Evolutionary conservation across 2,329 filamentous ascomycete species (phyloP).

Genomic region (Arachnomyces sp.): DNA sequence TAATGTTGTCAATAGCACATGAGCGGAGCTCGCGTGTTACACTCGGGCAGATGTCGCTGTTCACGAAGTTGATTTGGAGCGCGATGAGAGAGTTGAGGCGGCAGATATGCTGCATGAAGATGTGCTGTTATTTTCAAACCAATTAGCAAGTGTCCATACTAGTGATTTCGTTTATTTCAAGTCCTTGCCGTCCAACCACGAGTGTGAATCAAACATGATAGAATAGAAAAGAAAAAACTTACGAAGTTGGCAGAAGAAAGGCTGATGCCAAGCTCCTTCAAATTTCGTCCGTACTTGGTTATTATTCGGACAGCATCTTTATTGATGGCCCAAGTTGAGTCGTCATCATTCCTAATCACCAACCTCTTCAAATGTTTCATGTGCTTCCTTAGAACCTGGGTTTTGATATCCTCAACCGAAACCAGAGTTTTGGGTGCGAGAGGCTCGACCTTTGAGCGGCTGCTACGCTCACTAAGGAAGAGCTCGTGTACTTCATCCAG

Average conservation of each 20-base stretch:
- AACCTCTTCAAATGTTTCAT: conserved; percentile 46
- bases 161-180: no score
- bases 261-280: conserved; percentile 17
- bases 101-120: conserved; percentile 15
- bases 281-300: conserved; percentile 9
- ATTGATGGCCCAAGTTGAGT: conserved; percentile 45
- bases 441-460: conserved; percentile 44
- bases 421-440: conserved; percentile 44
- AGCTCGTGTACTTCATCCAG: conserved; percentile 50
- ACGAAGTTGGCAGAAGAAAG: conserved; percentile 16
- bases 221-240: conserved; percentile 6
- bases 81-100: conserved; percentile 15
- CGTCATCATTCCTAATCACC: conserved; percentile 52
- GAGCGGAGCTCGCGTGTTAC: conserved; percentile 14
- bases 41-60: conserved; percentile 10
- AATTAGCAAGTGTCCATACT: no score
- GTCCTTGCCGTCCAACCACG: neutral
- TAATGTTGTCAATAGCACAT: conserved; percentile 15
- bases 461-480: conserved; percentile 50
- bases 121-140: conserved; percentile 11
- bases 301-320: conserved; percentile 11
- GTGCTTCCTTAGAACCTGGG: conserved; percentile 51
- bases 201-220: no score
- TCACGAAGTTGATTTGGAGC: conserved; percentile 17
- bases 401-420: conserved; percentile 51